Evolutionary conservation across 2,329 filamentous ascomycete genomes (phyloP), one percentile per base, ranked within the genome.

Genomic region (Aspergillus quadrilineatus): DNA sequence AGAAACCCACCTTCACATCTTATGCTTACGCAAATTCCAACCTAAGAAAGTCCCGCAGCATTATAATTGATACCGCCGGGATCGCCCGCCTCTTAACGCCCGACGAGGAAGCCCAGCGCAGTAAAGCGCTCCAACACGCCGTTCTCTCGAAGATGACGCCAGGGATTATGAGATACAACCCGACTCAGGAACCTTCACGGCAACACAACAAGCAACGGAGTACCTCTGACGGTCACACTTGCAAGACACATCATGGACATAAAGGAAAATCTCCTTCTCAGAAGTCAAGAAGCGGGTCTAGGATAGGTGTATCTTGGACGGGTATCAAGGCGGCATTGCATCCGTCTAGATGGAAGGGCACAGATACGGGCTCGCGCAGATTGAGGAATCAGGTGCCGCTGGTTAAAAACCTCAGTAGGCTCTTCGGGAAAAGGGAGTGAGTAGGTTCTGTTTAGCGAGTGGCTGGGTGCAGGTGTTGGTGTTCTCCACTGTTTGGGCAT

Each of bases 61-160:
- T 65, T 9, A 64, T 69, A 15, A 60, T 69, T 22, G 63, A 69
- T 55, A 57, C 45, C 26, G 56, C 59, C 15, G 67, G 67, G 12
- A 22, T 59, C 3, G 55, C 55, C 10, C 66, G 59, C 14, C 37
- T 63, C 42, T 59, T 69, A 39, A 61, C 53, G 1, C 55, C 57
- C 1, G 60, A 50, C 6, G 64, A 68, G 53, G 64, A 65, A 43
- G 49, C 45, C 5, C 56, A 64, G 47, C 63, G 65, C 1, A 53
- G 60, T 6, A 22, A 59, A 4, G 54, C 61, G 29, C 51, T 69
- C 4, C 64, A 65, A 32, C 58, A 63, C 9, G 67, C 66, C 2
- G 67, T 69, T 8, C 56, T 62, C 37, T 63, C 66, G 15, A 67
- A 64, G 48, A 68, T 69, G 67, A 54, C 39, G n/a, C 55, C 67